phyloP scores from a whole-genome alignment of 371 early-diverging fungal genomes.

The Mortierella sp. region DNA sequence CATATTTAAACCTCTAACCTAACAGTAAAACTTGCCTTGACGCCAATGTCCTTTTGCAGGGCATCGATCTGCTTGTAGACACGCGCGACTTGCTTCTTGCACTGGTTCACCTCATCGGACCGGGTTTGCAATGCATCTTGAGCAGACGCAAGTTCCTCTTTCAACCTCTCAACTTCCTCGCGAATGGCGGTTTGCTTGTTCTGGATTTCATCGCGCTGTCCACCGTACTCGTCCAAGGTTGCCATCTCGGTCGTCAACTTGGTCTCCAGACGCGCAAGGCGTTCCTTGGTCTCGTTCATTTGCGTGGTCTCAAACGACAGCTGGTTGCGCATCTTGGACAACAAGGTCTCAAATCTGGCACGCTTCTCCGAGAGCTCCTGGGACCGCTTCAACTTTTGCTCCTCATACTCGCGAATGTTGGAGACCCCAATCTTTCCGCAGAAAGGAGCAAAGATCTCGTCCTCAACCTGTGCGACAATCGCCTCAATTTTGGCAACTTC shows the following conservation, averaged over 20 bases:
- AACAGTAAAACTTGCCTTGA: slow-evolving; percentile 56
- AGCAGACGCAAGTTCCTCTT: slow-evolving; percentile 63
- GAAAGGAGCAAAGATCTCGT: slow-evolving; percentile 83
- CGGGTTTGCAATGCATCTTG: slow-evolving; percentile 63
- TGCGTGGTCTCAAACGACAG: slow-evolving; percentile 85
- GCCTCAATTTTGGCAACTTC: slow-evolving; percentile 61
- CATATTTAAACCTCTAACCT: too few relatives aligned
- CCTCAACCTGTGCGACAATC: slow-evolving; percentile 76
- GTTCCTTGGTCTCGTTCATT: slow-evolving; percentile 72
- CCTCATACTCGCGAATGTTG: slow-evolving; percentile 92
- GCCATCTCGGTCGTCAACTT: slow-evolving; percentile 58
- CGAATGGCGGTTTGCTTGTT: slow-evolving; percentile 60
- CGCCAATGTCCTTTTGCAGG: slow-evolving; percentile 73
- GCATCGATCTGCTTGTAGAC: slow-evolving; percentile 77
- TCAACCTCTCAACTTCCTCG: slow-evolving; percentile 55
- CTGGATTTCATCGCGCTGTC: slow-evolving; percentile 58
- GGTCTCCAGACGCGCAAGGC: slow-evolving; percentile 66
- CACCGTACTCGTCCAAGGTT: slow-evolving; percentile 56
- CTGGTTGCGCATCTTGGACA: slow-evolving; percentile 82
- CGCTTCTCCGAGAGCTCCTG: slow-evolving; percentile 82
- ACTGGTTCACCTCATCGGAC: slow-evolving; percentile 68
- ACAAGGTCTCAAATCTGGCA: slow-evolving; percentile 80
- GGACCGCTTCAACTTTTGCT: slow-evolving; percentile 74
- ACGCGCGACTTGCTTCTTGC: slow-evolving; percentile 73
- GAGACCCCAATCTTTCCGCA: slow-evolving; percentile 78